These are phyloP conservation scores for Oxytropis ochrocephala DNA, from an alignment of 306 rosid species.

Conservation along the genomic window DNA sequence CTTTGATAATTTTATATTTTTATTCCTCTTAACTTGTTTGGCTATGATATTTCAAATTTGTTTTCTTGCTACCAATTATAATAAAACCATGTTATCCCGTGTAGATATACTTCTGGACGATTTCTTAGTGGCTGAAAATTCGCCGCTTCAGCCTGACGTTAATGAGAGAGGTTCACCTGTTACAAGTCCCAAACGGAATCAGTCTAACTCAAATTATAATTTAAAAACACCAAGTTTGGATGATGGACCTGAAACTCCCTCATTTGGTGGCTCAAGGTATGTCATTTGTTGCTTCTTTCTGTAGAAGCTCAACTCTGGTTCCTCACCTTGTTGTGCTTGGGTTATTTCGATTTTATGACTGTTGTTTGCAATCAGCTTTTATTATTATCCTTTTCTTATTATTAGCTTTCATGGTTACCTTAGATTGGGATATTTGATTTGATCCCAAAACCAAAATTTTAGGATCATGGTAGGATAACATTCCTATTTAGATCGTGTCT, in stretches of 20 bases:
- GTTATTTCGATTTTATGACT: too few species aligned
- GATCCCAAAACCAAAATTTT: too few species aligned
- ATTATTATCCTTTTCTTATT: too few species aligned
- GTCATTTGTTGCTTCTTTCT: slow-evolving; percentile 5
- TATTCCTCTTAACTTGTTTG: background rate
- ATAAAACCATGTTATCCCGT: slow-evolving; percentile 26
- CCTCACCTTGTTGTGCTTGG: too few species aligned
- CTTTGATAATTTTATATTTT: background rate
- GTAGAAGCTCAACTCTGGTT: slow-evolving; percentile 10
- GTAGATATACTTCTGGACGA: slow-evolving; percentile 81
- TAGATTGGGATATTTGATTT: too few species aligned
- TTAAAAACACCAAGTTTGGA: slow-evolving; percentile 36
- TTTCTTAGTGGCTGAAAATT: slow-evolving; percentile 88
- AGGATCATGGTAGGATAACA: too few species aligned
- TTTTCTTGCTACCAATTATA: slow-evolving; percentile 4
- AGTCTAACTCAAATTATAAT: slow-evolving; percentile 41
- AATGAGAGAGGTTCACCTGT: slow-evolving; percentile 57
- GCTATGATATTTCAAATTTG: slow-evolving; percentile 6
- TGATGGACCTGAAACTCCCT: slow-evolving; percentile 38
- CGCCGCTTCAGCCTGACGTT: slow-evolving; percentile 51
- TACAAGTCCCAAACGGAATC: slow-evolving; percentile 47
- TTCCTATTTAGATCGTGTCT: too few species aligned
- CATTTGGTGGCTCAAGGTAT: slow-evolving; percentile 65
- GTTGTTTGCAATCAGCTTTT: too few species aligned
- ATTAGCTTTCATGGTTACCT: too few species aligned